Evolutionary conservation across 2,329 filamentous ascomycete species (phyloP), one percentile per base, ranked within the genome.

Genomic region (Ophiostoma sp.): DNA sequence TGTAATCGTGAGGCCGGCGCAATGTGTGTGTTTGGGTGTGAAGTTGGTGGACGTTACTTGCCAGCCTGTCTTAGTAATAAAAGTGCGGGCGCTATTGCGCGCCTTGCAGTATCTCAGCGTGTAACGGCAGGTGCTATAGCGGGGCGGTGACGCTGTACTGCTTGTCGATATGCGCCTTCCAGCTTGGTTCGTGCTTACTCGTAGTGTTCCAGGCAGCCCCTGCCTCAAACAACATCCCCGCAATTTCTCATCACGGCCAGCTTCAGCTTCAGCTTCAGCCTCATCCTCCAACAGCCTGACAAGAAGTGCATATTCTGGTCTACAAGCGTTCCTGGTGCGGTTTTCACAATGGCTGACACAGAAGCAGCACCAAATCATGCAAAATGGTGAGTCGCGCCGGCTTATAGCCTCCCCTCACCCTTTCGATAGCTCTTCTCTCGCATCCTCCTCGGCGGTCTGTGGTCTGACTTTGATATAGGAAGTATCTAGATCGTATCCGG

Each of bases 401-500:
- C 27, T 27, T 27, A 27, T 27, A 27, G 27, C 27, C 27, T 27
- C 27, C 27, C 27, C 27, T 27, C 27, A 27, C 27, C 27, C 27
- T 27, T 27, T 27, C 1, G 27, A 27, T 27, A 27, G 27, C 27
- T 27, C 27, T 27, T 6, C 14, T n/a, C 5, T 41, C 12, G 7
- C n/a, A 27, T 42, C 52, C 4, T 58, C 27, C 18, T 14, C 27
- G 27, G 49, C 47, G 11, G 41, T 27, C 44, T 27, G 44, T 40
- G 1, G 16, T 3, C 60, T 58, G 12, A 63, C 60, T 16, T 16
- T 12, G 4, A 11, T 72, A 96, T 72, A 96, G 93, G 93, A 88
- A 87, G 77, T 89, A 96, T 77, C 85, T 98, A 69, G 88, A 98
- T 79, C 89, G 85, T 71, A 88, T 97, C 72, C 85, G 96, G 68